Conservation (phyloP, 2,329 filamentous ascomycete species). For the Volutella citrinella region DNA sequence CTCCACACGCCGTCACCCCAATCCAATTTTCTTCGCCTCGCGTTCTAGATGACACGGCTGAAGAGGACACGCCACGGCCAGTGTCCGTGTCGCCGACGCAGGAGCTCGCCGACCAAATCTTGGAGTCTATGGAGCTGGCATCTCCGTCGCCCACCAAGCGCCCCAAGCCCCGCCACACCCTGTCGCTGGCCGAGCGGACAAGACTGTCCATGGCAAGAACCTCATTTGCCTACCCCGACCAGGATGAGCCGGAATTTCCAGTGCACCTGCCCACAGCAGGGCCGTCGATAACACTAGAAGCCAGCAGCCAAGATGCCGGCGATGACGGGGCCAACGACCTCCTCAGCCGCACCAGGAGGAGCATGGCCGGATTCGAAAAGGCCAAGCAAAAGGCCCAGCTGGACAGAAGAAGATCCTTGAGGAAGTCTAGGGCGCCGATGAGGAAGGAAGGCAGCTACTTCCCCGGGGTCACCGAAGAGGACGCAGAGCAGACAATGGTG, state of each 20-base stretch:
- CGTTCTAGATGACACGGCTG: constrained; percentile 3
- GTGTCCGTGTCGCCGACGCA: constrained; percentile 34
- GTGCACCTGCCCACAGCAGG: constrained; percentile 11
- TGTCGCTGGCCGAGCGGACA: constrained; percentile 75
- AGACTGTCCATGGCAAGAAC: constrained; percentile 73
- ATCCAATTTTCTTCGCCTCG: constrained; percentile 11
- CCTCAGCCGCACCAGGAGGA: constrained; percentile 54
- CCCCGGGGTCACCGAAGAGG: constrained; percentile 46
- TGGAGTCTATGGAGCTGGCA: constrained; percentile 51
- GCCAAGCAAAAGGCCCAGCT: constrained; percentile 59
- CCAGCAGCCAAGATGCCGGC: constrained; percentile 14
- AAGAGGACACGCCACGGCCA: constrained; percentile 6
- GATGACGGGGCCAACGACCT: constrained; percentile 46
- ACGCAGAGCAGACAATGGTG: constrained; percentile 36
- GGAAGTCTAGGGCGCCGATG: constrained; percentile 39
- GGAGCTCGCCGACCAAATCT: constrained; percentile 53
- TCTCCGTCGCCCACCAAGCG: constrained; percentile 57
- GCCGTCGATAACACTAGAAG: constrained; percentile 9
- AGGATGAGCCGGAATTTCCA: constrained; percentile 27
- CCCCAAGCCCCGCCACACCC: constrained; percentile 46
- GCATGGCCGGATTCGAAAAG: constrained; percentile 61
- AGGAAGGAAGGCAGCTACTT: constrained; percentile 46
- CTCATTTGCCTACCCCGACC: constrained; percentile 35
- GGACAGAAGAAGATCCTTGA: constrained; percentile 50
- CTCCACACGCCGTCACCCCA: constrained; percentile 9